These are phyloP conservation scores for Conticribra weissflogii DNA, from an alignment of 108 stramenopile species.

Conservation along the genomic window DNA sequence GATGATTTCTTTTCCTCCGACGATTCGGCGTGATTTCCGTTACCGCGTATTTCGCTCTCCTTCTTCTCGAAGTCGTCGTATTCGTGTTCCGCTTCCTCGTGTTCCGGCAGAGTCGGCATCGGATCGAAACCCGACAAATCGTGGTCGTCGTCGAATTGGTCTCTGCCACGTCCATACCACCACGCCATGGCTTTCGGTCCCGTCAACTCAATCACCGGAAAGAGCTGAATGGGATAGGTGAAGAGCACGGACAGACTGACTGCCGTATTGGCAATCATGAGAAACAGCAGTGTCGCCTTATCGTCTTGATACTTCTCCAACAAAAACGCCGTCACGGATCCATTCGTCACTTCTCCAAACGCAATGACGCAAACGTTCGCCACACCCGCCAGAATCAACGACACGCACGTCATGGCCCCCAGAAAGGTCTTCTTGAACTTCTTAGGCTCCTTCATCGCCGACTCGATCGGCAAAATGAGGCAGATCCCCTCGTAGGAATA, in stretches of 20 bases:
- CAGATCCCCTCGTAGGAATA: conserved; percentile 80
- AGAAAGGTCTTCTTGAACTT: conserved; percentile 55
- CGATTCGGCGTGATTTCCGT: no score
- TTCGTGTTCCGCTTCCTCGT: conserved; percentile 39
- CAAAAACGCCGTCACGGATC: conserved; percentile 76
- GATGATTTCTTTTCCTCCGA: not conserved
- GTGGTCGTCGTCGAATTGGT: conserved; percentile 32
- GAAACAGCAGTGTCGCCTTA: conserved; percentile 3
- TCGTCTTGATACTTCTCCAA: conserved; percentile 41
- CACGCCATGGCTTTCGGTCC: conserved; percentile 26
- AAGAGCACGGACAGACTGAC: conserved; percentile 65
- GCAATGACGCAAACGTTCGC: conserved; percentile 57
- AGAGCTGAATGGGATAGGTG: conserved; percentile 73
- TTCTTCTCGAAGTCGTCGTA: conserved; percentile 13
- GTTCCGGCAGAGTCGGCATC: conserved; percentile 55
- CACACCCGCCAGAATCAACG: conserved; percentile 52
- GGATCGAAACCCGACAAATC: conserved; percentile 59
- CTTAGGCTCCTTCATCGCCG: conserved; percentile 54
- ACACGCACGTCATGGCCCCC: conserved; percentile 51
- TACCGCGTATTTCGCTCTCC: no score
- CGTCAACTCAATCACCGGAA: conserved; percentile 65
- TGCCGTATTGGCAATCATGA: conserved; percentile 60
- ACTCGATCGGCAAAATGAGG: conserved; percentile 70
- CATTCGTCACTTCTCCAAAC: conserved; percentile 71
- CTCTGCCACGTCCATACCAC: not conserved